Conservation (phyloP, 306 rosid species). For the Biancaea sappan region DNA sequence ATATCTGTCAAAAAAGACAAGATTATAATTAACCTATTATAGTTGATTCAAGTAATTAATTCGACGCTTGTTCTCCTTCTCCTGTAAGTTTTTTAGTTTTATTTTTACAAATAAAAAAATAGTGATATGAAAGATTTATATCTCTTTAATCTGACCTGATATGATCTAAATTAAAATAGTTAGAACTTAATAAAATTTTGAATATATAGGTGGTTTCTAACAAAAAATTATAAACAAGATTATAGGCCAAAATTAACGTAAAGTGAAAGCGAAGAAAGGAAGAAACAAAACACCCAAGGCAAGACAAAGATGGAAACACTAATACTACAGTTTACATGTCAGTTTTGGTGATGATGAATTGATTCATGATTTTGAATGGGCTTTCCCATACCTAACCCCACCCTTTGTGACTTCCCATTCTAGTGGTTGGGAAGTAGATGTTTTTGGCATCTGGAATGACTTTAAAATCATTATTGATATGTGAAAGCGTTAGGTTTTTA, state of each 20-base stretch:
- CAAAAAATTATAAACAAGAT: too few relatives aligned
- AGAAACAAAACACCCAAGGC: background rate
- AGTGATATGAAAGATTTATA: too few relatives aligned
- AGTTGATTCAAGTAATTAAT: too few relatives aligned
- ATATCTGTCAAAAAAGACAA: background rate
- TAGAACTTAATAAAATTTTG: too few relatives aligned
- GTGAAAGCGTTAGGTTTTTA: constrained; percentile 6
- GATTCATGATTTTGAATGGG: constrained; percentile 27
- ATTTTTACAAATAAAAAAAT: too few relatives aligned
- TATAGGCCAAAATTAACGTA: background rate
- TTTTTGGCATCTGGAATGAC: background rate
- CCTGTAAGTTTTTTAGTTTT: too few relatives aligned
- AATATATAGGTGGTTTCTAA: too few relatives aligned
- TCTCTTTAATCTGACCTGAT: too few relatives aligned
- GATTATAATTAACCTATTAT: too few relatives aligned
- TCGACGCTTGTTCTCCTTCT: too few relatives aligned
- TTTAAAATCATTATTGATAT: constrained; percentile 7
- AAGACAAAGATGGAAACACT: constrained; percentile 20
- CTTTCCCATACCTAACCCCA: constrained; percentile 45
- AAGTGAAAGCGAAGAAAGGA: constrained; percentile 31
- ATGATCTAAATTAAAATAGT: too few relatives aligned
- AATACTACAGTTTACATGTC: background rate
- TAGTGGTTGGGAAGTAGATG: background rate
- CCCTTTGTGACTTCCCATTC: constrained; percentile 1
- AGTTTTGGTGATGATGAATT: constrained; percentile 17